A percentile compares a stretch with the other conserved stretches of the same genome.
Conservation (phyloP, 1,139 yeast genomes). For the Hyphopichia pseudoburtonii region DNA sequence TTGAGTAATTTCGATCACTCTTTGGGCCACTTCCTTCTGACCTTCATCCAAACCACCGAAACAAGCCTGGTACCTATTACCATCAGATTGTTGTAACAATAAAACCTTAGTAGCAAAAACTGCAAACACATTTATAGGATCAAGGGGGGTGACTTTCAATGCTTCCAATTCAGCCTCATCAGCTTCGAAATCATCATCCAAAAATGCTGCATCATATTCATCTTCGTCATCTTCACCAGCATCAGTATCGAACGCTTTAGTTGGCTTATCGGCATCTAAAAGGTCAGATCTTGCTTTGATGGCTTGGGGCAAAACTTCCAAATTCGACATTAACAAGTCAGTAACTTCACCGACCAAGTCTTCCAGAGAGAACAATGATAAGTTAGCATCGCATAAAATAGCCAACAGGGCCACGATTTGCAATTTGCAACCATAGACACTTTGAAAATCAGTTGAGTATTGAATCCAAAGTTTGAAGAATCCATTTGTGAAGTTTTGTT, state of each 20-base stretch:
- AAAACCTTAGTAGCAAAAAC: conserved; percentile 36
- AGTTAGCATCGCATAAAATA: conserved; percentile 29
- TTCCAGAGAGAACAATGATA: conserved; percentile 27
- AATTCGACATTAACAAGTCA: conserved; percentile 39
- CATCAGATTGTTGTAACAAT: conserved; percentile 33
- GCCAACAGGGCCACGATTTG: conserved; percentile 47
- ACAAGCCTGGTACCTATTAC: conserved; percentile 33
- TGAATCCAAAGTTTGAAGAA: conserved; percentile 52
- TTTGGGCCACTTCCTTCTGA: conserved; percentile 34
- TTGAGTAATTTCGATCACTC: conserved; percentile 29
- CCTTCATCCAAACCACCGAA: conserved; percentile 37
- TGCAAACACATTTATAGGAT: conserved; percentile 45
- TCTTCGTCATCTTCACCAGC: conserved; percentile 21
- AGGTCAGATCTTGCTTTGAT: conserved; percentile 47
- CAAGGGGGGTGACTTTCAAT: conserved; percentile 53
- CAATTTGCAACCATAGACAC: conserved; percentile 57
- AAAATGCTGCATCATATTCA: conserved; percentile 30
- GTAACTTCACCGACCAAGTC: conserved; percentile 43
- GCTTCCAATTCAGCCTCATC: conserved; percentile 58
- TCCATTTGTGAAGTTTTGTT: conserved; percentile 33
- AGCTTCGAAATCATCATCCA: conserved; percentile 43
- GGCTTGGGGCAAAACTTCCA: conserved; percentile 49
- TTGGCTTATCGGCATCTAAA: conserved; percentile 34
- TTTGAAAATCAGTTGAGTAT: conserved; percentile 46
- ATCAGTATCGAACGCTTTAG: conserved; percentile 24